Conservation (phyloP, 1,284 basidiomycete species). For the Coniferiporia weirii region DNA sequence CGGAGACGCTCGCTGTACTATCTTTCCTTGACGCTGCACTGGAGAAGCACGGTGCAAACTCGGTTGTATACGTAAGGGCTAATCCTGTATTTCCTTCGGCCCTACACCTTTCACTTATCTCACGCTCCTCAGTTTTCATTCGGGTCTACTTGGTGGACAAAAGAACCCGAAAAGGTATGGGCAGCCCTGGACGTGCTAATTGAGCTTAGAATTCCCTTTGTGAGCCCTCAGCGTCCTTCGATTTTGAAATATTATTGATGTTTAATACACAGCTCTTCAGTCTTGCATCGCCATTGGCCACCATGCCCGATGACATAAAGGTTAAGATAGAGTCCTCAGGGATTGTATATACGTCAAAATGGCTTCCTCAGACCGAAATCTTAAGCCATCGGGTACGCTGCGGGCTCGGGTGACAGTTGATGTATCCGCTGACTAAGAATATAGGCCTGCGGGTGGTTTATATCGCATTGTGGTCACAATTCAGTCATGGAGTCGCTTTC, state of each 20-base stretch:
- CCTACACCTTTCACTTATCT: neutral
- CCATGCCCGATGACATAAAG: constrained; percentile 10
- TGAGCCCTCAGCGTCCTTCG: neutral
- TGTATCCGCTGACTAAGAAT: neutral
- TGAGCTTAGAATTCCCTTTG: constrained; percentile 15
- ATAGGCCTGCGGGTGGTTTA: constrained; percentile 21
- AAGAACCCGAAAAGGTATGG: constrained; percentile 16
- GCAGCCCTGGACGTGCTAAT: constrained; percentile 13
- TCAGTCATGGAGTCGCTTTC: constrained; percentile 19
- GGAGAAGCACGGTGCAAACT: constrained; percentile 11
- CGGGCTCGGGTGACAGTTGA: too few relatives aligned
- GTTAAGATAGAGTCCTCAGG: constrained; percentile 11
- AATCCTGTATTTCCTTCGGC: neutral
- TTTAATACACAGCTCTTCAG: constrained; percentile 7
- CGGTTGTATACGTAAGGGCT: constrained; percentile 14
- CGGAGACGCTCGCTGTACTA: neutral
- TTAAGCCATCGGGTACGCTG: constrained; percentile 13
- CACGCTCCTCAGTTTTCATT: constrained; percentile 16
- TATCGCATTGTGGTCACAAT: constrained; percentile 20
- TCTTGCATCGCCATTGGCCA: constrained; percentile 7
- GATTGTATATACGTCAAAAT: constrained; percentile 13
- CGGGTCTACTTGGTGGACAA: constrained; percentile 16
- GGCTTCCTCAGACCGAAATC: constrained; percentile 19
- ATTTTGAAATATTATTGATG: neutral
- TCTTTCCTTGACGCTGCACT: constrained; percentile 10